These are phyloP conservation scores for Massariosphaeria phaeospora DNA, from an alignment of 495 filamentous ascomycete genomes.

Conservation along the genomic window DNA sequence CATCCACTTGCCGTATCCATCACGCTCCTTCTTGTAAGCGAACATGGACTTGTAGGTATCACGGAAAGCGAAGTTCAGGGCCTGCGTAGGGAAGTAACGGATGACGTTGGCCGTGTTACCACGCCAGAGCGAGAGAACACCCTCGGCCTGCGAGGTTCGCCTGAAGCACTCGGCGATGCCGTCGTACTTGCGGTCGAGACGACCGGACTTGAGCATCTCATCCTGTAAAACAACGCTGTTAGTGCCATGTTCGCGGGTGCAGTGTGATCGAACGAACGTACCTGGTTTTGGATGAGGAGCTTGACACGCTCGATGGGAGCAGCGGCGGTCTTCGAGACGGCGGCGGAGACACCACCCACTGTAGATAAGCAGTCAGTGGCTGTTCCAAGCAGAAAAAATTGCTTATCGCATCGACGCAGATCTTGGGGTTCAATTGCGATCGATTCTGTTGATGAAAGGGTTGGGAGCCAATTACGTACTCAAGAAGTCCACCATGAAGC, in stretches of 20 bases:
- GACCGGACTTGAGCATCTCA: slow-evolving; percentile 99
- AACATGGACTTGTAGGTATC: slow-evolving; percentile 99
- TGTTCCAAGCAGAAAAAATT: slow-evolving; percentile 32
- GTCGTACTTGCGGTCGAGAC: slow-evolving; percentile 94
- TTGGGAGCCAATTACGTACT: slow-evolving; percentile 63
- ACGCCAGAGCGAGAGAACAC: slow-evolving; percentile 85
- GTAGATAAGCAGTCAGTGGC: slow-evolving; percentile 40
- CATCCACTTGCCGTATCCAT: slow-evolving; percentile 99
- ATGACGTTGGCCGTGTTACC: slow-evolving; percentile 99
- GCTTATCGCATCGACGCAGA: slow-evolving; percentile 9
- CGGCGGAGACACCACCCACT: slow-evolving; percentile 99
- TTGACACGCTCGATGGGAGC: slow-evolving; percentile 99
- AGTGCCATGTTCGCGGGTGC: too few relatives aligned
- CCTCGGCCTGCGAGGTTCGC: slow-evolving; percentile 79
- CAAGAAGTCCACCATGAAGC: slow-evolving; percentile 90
- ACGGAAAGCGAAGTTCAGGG: slow-evolving; percentile 99
- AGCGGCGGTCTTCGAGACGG: slow-evolving; percentile 99
- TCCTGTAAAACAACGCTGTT: too few relatives aligned
- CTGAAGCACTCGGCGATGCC: slow-evolving; percentile 93
- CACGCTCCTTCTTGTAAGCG: slow-evolving; percentile 99
- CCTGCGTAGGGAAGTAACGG: slow-evolving; percentile 99
- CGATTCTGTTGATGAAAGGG: slow-evolving; percentile 1
- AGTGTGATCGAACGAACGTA: too few relatives aligned
- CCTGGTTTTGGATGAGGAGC: slow-evolving; percentile 99
- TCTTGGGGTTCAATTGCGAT: slow-evolving; percentile 19